Base-by-base conservation (phyloP, 2,329 filamentous ascomycete species). In the Calycina herbarum region DNA sequence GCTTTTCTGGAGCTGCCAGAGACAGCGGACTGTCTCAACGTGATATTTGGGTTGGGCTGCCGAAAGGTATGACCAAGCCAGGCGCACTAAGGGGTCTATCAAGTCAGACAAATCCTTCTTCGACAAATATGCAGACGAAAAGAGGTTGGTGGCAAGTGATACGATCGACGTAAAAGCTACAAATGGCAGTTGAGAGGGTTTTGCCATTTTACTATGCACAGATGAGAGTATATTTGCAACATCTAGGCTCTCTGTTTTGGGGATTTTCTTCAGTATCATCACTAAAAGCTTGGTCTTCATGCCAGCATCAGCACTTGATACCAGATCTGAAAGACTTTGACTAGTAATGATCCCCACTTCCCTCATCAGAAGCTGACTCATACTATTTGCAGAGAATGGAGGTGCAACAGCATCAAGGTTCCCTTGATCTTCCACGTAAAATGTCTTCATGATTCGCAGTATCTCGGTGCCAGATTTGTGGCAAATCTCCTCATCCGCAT, bases 21-120 rank as follows among this genome's bases (percentile, higher is more conserved):
- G 80, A 71, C 88, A 90, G 65, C 91, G 88, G 8, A 96, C 92
- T 20, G 93, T 89, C 79, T 99, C 96, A 38, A 99, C 94, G 74
- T 98, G 95, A 71, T 94, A 96, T 75, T 97, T 97, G 0, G 94
- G 93, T 68, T 89, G 89, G 13, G 88, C 83, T n/a, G 92, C 89
- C 0, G 93, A 91, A 48, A 99, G 79, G 73, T 92, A 93, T 5
- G 81, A 77, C 95, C 95, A 99, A 0, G 94, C 83, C 64, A 89
- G 85, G 1, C 82, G 82, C 17, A 95, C 88, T 27, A 98, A 79
- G 33, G 86, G 83, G 24, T 86, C 82, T 5, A 94, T 85, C 8
- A 96, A 79, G 64, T 80, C 83, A 64, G 82, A 89, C 60, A 89
- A 75, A 29, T 87, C 82, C n/a, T 78, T 73, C 5, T 76, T 70